Evolutionary conservation across 306 rosid species (phyloP).

Genomic region (Fagus crenata): DNA sequence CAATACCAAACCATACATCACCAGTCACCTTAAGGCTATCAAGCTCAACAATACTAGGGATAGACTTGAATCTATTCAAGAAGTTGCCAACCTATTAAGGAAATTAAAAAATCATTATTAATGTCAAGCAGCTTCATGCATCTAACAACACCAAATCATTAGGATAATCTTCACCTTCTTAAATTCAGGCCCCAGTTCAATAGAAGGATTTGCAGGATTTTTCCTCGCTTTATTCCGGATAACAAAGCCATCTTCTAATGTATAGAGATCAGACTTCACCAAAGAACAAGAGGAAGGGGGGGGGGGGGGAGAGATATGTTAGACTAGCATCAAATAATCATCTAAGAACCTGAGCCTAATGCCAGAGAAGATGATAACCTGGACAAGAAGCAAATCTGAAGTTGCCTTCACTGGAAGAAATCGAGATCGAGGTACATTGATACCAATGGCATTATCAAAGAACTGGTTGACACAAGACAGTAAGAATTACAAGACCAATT

Average conservation of each 20-base stretch:
- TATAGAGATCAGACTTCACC: constrained; percentile 86
- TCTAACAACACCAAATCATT: constrained; percentile 9
- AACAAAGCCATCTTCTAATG: constrained; percentile 69
- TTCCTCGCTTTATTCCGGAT: constrained; percentile 63
- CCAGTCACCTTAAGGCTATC: constrained; percentile 87
- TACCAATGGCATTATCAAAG: constrained; percentile 84
- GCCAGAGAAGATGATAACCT: constrained; percentile 50
- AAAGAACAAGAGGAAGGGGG: not conserved
- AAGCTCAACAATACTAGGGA: constrained; percentile 89
- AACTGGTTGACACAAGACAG: constrained; percentile 51
- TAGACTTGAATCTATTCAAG: constrained; percentile 85
- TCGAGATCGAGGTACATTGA: constrained; percentile 91
- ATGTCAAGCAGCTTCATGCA: constrained; percentile 11
- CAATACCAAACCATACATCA: constrained; percentile 88
- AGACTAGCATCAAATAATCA: constrained; percentile 18
- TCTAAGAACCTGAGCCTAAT: constrained; percentile 16
- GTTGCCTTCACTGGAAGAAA: constrained; percentile 98
- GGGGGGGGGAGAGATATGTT: constrained; percentile 14
- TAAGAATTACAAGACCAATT: constrained; percentile 13
- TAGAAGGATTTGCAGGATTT: constrained; percentile 79
- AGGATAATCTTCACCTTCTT: constrained; percentile 63
- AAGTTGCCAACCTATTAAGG: constrained; percentile 66
- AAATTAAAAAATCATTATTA: constrained; percentile 25
- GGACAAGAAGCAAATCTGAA: constrained; percentile 98
- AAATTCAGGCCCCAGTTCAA: constrained; percentile 98